phyloP scores from a whole-genome alignment of 441 rosid genomes.

The Flueggea neowawraea region DNA sequence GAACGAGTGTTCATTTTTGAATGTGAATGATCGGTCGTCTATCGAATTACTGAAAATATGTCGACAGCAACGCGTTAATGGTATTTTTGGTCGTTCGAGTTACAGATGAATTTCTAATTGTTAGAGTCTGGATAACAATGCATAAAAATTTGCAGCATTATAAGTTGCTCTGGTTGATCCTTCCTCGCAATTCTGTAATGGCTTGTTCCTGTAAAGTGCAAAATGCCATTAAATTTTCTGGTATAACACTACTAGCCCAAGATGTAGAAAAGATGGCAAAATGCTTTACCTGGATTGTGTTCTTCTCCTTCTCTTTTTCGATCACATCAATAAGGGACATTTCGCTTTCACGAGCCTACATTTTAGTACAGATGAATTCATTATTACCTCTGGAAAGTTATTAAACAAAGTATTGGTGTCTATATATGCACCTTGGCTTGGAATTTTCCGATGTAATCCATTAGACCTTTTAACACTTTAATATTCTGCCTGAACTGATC shows the following conservation, averaged over 20 bases:
- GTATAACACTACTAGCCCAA: neutral
- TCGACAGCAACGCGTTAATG: no score
- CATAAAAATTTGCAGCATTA: neutral
- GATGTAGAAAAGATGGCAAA: neutral
- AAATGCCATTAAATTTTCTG: neutral
- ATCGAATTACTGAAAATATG: no score
- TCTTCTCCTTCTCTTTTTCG: neutral
- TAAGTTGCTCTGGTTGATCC: neutral
- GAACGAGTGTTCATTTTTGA: no score
- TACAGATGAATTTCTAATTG: no score
- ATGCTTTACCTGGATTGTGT: neutral
- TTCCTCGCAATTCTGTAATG: neutral
- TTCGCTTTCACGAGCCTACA: neutral
- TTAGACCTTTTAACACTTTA: neutral
- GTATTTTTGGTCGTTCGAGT: no score
- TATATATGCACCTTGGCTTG: neutral
- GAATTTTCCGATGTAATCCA: neutral
- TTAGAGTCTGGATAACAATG: no score
- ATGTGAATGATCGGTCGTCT: no score
- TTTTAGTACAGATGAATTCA: neutral
- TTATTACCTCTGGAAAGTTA: neutral
- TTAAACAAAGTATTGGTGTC: neutral
- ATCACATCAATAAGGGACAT: neutral
- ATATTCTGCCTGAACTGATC: constrained; percentile 4
- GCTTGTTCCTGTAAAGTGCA: neutral